A percentile compares a stretch with the other conserved stretches of the same genome.
Conservation (phyloP, 805 yeast species). For the Barnettozyma siamensis region DNA sequence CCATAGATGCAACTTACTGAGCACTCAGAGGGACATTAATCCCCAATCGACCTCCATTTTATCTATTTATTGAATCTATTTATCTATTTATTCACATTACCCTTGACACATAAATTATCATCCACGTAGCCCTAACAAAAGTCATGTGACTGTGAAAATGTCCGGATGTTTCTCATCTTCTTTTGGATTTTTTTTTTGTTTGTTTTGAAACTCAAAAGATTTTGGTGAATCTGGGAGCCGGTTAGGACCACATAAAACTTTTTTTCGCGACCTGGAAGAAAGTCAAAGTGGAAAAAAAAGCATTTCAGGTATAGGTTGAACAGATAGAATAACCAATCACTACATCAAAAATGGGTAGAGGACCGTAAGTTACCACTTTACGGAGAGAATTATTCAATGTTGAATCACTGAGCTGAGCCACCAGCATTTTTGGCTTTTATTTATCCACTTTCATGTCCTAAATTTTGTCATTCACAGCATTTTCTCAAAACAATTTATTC, state of each 20-base stretch:
- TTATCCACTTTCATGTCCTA: too few relatives aligned
- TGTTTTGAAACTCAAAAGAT: not conserved
- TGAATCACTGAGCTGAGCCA: not conserved
- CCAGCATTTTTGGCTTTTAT: too few relatives aligned
- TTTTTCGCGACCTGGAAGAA: slow-evolving; percentile 1
- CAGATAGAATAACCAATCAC: not conserved
- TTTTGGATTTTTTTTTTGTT: too few relatives aligned
- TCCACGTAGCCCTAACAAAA: slow-evolving; percentile 1
- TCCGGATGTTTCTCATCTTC: not conserved
- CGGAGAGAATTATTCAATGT: not conserved
- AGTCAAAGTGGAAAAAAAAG: slow-evolving; percentile 6
- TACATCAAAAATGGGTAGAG: slow-evolving; percentile 27
- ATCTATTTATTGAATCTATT: slow-evolving; percentile 2
- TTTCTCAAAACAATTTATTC: too few relatives aligned
- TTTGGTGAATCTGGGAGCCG: too few relatives aligned
- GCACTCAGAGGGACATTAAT: too few relatives aligned
- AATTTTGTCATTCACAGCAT: too few relatives aligned
- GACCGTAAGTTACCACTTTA: slow-evolving; percentile 24
- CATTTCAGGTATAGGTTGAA: not conserved
- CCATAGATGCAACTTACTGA: not conserved
- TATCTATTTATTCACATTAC: not conserved
- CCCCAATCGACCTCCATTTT: not conserved
- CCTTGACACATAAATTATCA: not conserved
- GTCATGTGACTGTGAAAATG: slow-evolving; percentile 1
- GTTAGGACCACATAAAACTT: slow-evolving; percentile 5